Base-by-base conservation (phyloP, 1,284 basidiomycete species). In the Apiotrichum laibachii region DNA sequence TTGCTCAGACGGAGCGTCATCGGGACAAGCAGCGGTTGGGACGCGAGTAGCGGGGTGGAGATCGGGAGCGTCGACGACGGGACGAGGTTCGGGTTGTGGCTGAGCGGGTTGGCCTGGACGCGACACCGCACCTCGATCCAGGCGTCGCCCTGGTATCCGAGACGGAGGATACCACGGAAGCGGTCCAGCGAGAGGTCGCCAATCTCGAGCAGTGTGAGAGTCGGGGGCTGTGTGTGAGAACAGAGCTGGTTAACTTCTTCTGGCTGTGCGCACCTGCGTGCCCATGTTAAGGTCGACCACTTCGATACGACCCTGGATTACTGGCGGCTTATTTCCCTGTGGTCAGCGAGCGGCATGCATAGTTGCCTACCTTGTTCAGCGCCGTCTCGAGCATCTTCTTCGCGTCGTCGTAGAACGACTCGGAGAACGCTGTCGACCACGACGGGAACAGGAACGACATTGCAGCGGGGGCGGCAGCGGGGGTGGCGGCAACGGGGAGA, bases 261-360 rank as follows among this genome's bases (percentile, higher is more conserved):
- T 18, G 12, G 45, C 22, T 18, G 8, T 15, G 16, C 21, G 9
- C 85, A 92, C 93, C 81, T 97, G 89, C 1, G 90, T 93, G 45
- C 96, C 96, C 95, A 99, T 99, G 79, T 94, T 88, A 34, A 99
- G 81, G 77, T 98, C 95, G 58, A 97, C 90, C 35, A 99, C 96
- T 74, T 96, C 89, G 67, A 99, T 99, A 76, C 86, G 88, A 78
- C 96, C 96, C 59, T 93, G 94, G 71, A 99, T 99, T 70, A 99
- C 89, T 35, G 93, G 92, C 1, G 96, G 96, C 75, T 97, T 98
- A 81, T 89, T 88, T 68, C 92, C 94, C 72, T 77, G 50, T n/a
- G n/a, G 48, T 59, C 16, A 55, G 53, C n/a, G 7, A 19, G 13
- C 13, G n/a, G 5, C 37, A 11, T 22, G 21, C 52, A 9, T 5